A percentile compares a stretch with the other conserved stretches of the same genome.
Evolutionary conservation across 2,329 filamentous ascomycete species (phyloP).

Genomic region (Coniella lustricola): DNA sequence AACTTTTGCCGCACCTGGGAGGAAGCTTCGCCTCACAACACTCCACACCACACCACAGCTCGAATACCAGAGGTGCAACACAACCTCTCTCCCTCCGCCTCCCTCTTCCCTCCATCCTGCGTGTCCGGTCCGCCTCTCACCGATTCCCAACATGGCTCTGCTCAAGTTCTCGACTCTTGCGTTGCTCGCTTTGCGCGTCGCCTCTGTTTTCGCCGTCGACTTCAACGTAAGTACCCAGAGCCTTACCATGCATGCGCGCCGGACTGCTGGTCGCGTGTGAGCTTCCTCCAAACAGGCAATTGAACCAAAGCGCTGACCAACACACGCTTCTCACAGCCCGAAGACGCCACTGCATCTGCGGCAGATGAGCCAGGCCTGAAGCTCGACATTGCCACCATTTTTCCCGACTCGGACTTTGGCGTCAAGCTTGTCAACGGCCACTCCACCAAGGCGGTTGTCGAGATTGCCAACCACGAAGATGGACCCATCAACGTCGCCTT

Average conservation of each 20-base stretch:
- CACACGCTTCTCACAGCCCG: slow-evolving; percentile 15
- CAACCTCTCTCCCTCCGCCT: slow-evolving; percentile 10
- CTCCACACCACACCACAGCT: background rate
- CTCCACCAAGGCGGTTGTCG: slow-evolving; percentile 73
- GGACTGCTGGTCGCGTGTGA: slow-evolving; percentile 10
- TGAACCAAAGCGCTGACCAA: slow-evolving; percentile 5
- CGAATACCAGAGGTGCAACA: slow-evolving; percentile 11
- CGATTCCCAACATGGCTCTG: slow-evolving; percentile 55
- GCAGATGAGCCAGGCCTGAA: slow-evolving; percentile 41
- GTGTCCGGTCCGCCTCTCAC: slow-evolving; percentile 13
- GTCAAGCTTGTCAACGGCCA: slow-evolving; percentile 93
- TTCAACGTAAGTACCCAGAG: slow-evolving; percentile 43
- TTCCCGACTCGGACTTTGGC: slow-evolving; percentile 72
- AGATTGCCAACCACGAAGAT: slow-evolving; percentile 78
- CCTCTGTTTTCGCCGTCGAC: slow-evolving; percentile 55
- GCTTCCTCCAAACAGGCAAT: background rate
- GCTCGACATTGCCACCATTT: slow-evolving; percentile 57
- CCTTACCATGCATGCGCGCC: background rate
- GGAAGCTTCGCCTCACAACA: slow-evolving; percentile 1
- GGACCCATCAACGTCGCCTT: slow-evolving; percentile 68
- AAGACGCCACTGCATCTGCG: slow-evolving; percentile 19
- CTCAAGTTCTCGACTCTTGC: slow-evolving; percentile 66
- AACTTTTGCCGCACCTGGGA: slow-evolving; percentile 2
- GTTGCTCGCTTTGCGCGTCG: slow-evolving; percentile 61
- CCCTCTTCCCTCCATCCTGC: slow-evolving; percentile 2